Evolutionary conservation across 2,329 filamentous ascomycete species (phyloP).

Genomic region (Colletotrichum tamarilloi): DNA sequence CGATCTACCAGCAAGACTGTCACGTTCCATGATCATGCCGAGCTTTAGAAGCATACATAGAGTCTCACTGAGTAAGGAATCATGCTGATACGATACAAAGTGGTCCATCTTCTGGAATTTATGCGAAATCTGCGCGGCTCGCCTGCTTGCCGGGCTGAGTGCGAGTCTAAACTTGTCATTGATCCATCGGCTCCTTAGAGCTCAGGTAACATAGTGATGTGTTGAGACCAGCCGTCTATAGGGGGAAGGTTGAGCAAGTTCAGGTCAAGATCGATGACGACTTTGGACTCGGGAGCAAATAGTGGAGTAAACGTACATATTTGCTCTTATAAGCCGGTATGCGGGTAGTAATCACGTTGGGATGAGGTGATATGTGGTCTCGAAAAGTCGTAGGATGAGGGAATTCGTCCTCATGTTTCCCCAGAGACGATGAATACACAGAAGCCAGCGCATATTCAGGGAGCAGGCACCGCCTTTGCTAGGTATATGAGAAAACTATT

Average conservation of each 20-base stretch:
- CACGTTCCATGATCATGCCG: too few species aligned
- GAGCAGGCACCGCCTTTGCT: background rate
- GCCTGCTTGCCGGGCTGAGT: background rate
- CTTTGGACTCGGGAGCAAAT: background rate
- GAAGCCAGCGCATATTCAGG: background rate
- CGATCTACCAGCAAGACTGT: too few species aligned
- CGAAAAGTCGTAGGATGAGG: background rate
- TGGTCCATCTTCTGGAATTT: too few species aligned
- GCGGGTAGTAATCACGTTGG: accelerated
- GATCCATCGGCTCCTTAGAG: background rate
- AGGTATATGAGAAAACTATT: background rate
- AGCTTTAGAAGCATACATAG: too few species aligned
- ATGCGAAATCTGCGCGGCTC: background rate
- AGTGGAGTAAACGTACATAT: too few species aligned
- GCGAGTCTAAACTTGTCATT: background rate
- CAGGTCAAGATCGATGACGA: background rate
- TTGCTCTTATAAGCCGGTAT: too few species aligned
- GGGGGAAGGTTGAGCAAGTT: background rate
- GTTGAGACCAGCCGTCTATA: background rate
- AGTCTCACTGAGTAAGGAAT: too few species aligned
- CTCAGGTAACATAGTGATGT: background rate
- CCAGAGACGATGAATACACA: background rate
- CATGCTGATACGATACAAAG: background rate
- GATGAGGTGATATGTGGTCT: background rate
- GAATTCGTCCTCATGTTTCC: background rate